Evolutionary conservation across 2,329 filamentous ascomycete genomes (phyloP), one percentile per base, ranked within the genome.

Genomic region (Colletotrichum graminicola): DNA sequence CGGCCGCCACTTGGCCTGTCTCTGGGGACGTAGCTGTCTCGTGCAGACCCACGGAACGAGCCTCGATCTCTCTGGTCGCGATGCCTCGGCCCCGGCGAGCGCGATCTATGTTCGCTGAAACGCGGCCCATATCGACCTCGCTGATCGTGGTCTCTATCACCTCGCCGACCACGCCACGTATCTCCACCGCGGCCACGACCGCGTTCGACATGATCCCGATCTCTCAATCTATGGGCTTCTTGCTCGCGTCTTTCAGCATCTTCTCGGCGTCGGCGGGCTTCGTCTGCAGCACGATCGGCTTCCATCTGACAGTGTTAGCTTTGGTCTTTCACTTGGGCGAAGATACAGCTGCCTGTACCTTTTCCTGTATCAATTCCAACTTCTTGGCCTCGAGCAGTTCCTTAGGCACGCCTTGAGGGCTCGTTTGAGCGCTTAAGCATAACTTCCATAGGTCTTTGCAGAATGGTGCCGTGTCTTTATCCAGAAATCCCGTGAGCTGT

Each of bases 351-450:
- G 59, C 43, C 51, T 79, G 43, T 80, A 97, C 95, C 91, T 97
- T 97, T 82, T 98, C 94, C 82, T 98, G 94, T 73, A 96, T 94
- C 59, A 99, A 85, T 82, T 99, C 96, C 55, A 93, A 84, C 83
- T 98, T 99, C 86, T 99, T 99, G 0, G 95, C 95, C 80, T 99
- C 96, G 3, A 99, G 84, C 52, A 99, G 86, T 81, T 98, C 95
- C 81, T 97, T 95, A 0, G 96, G 95, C 16, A 99, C 94, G 66
- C 96, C 96, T 79, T 96, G 93, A 0, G 94, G 91, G 79, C 92
- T 97, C 51, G 88, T 86, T 81, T 99, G 96, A 12, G 94, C 96
- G 80, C 95, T 98, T 56, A 99, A 84, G 76, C 95, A 93, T 23
- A 99, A 85, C 71, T 91, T 93, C 96, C 96, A 99, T 16, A 99